These are phyloP conservation scores for Sporothrix humicola DNA, from an alignment of 2,329 filamentous ascomycete species.

Conservation along the genomic window DNA sequence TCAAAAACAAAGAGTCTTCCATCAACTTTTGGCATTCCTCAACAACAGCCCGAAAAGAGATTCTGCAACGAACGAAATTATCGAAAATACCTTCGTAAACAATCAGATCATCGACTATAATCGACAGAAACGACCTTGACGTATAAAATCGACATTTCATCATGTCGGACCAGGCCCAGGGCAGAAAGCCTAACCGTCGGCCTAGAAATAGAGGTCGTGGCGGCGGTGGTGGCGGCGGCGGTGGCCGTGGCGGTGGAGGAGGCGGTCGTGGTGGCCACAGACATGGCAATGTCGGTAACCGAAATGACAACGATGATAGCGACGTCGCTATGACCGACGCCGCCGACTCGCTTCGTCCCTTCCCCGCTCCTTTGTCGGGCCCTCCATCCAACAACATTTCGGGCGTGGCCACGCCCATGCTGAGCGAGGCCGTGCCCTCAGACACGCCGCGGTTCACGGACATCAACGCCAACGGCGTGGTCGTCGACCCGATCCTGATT, in stretches of 20 bases:
- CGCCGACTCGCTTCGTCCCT: background rate
- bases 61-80: background rate
- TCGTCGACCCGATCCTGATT: conserved; percentile 55
- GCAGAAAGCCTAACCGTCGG: conserved; percentile 17
- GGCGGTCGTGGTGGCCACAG: background rate
- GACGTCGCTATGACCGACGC: background rate
- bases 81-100: background rate
- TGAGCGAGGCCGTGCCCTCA: conserved; percentile 49
- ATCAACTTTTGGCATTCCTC: background rate
- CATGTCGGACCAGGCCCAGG: conserved; percentile 24
- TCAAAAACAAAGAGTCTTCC: conserved; percentile 17
- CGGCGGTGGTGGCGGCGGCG: background rate
- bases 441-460: conserved; percentile 56
- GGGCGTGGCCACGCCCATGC: conserved; percentile 44
- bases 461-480: conserved; percentile 46
- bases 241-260: background rate
- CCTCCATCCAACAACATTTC: conserved; percentile 5
- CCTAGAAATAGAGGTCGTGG: conserved; percentile 12
- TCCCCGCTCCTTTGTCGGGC: background rate
- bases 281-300: background rate
- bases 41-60: too few relatives aligned
- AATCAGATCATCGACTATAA: background rate
- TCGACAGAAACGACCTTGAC: too few relatives aligned
- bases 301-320: background rate
- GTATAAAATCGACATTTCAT: too few relatives aligned